Base-by-base conservation (phyloP, 1,139 yeast species). In the Yamadazyma friedrichii region DNA sequence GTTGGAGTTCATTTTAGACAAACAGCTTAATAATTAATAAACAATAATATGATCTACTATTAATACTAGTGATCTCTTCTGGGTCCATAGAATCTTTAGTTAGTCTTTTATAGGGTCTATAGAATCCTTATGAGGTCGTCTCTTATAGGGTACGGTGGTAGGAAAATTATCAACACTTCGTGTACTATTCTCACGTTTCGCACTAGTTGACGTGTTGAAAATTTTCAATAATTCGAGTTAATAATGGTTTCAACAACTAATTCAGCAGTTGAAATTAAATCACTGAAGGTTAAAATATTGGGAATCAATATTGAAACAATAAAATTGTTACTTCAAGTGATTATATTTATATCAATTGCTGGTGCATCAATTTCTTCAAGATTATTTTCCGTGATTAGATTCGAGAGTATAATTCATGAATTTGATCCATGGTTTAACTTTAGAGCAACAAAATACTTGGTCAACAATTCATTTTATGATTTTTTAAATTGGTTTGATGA, bases 401-500 rank as follows among this genome's bases (percentile, higher is more conserved):
- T 89, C 60, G 99, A 94, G 67, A 82, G 94, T 45, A 94, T 94
- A 58, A 94, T 94, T 64, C 99, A 94, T 69, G 99, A 94, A 65
- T 93, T 93, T 60, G 98, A 94, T 66, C 98, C 98, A 29, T 93
- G 98, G 98, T 94, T 94, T 75, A 93, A 93, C 64, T 93, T 80
- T 70, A 73, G 98, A 53, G 98, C 98, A 36, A 87, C 98, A 20
- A 87, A 87, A 62, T 88, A 89, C 64, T 76, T 93, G 51, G 95
- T 88, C 15, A 70, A 79, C 40, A 82, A 89, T 60, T 84, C 94
- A 4, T 91, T 80, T 63, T 85, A 89, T 67, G 93, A 89, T 50
- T 94, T 94, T 57, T 76, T 93, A 61, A 94, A 94, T 62, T 94
- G 98, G 98, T 94, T 94, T 58, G 99, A 94, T 62, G 97, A 93